Percentiles rank a stretch among this genome's conserved stretches.
phyloP scores from a whole-genome alignment of 257 asterid genomes.

The Penstemon eatonii region DNA sequence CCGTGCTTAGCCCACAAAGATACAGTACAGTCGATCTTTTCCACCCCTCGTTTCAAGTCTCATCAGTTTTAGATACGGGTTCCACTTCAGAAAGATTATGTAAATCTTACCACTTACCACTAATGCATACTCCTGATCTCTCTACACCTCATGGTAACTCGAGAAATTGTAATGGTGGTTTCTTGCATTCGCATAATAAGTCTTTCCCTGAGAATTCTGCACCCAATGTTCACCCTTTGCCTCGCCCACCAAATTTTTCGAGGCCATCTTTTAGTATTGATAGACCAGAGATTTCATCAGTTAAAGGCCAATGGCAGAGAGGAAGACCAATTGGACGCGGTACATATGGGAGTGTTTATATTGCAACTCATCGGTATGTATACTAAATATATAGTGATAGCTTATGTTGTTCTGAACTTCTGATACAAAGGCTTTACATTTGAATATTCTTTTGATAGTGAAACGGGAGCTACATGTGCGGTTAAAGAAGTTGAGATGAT shows the following conservation, averaged over 20 bases:
- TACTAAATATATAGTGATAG: neutral
- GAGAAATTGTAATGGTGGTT: slow-evolving; percentile 23
- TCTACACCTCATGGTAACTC: slow-evolving; percentile 47
- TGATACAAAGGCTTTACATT: slow-evolving; percentile 3
- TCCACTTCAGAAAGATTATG: slow-evolving; percentile 39
- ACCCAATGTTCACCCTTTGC: slow-evolving; percentile 60
- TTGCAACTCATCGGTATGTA: slow-evolving; percentile 73
- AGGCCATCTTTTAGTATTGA: slow-evolving; percentile 50
- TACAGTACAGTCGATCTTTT: slow-evolving; percentile 50
- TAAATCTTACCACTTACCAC: slow-evolving; percentile 34
- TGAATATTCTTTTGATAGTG: slow-evolving; percentile 43
- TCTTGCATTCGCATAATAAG: slow-evolving; percentile 36
- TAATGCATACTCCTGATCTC: slow-evolving; percentile 41
- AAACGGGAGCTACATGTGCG: slow-evolving; percentile 90
- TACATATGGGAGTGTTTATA: slow-evolving; percentile 81
- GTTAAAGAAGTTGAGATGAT: slow-evolving; percentile 81
- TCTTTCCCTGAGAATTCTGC: slow-evolving; percentile 46
- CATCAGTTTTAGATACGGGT: slow-evolving; percentile 27
- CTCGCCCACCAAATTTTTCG: slow-evolving; percentile 68
- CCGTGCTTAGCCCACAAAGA: slow-evolving; percentile 65
- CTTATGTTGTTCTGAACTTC: slow-evolving; percentile 3
- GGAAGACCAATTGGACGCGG: slow-evolving; percentile 83
- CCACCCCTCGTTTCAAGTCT: slow-evolving; percentile 36
- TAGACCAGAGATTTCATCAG: slow-evolving; percentile 39
- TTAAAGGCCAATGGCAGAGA: slow-evolving; percentile 74